These are phyloP conservation scores for Fusarium transvaalense DNA, from an alignment of 2,329 filamentous ascomycete genomes.

Conservation along the genomic window DNA sequence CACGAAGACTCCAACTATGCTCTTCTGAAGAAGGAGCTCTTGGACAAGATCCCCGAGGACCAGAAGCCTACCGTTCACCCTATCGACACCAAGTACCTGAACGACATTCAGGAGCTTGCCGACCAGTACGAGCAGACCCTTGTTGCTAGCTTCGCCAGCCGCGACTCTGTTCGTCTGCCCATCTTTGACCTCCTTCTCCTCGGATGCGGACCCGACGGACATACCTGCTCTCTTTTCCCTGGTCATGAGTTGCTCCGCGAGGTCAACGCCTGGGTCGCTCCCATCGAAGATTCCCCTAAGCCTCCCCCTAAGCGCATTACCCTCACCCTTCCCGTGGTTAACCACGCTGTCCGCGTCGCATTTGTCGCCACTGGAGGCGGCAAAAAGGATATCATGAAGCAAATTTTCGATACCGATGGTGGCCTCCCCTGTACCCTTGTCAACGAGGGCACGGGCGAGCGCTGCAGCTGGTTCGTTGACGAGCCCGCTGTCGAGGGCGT, in stretches of 20 bases:
- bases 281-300: constrained; percentile 94
- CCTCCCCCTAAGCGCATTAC: constrained; percentile 92
- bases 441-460: constrained; percentile 85
- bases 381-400: constrained; percentile 92
- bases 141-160: constrained; percentile 86
- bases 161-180: constrained; percentile 93
- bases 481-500: constrained; percentile 87
- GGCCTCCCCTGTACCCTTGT: constrained; percentile 88
- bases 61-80: constrained; percentile 79
- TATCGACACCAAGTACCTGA: constrained; percentile 74
- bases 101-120: constrained; percentile 90
- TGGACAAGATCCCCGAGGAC: constrained; percentile 84
- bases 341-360: constrained; percentile 85
- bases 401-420: constrained; percentile 86
- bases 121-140: constrained; percentile 93
- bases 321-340: constrained; percentile 89
- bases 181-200: constrained; percentile 95
- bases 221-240: constrained; percentile 97
- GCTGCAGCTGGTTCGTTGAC: constrained; percentile 96
- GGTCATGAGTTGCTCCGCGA: constrained; percentile 89
- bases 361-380: constrained; percentile 91
- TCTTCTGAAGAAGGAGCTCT: constrained; percentile 85
- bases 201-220: constrained; percentile 94
- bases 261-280: constrained; percentile 89
- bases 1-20: constrained; percentile 95